Evolutionary conservation across 2,329 filamentous ascomycete species (phyloP), one percentile per base, ranked within the genome.

Genomic region (Beauveria caledonica): DNA sequence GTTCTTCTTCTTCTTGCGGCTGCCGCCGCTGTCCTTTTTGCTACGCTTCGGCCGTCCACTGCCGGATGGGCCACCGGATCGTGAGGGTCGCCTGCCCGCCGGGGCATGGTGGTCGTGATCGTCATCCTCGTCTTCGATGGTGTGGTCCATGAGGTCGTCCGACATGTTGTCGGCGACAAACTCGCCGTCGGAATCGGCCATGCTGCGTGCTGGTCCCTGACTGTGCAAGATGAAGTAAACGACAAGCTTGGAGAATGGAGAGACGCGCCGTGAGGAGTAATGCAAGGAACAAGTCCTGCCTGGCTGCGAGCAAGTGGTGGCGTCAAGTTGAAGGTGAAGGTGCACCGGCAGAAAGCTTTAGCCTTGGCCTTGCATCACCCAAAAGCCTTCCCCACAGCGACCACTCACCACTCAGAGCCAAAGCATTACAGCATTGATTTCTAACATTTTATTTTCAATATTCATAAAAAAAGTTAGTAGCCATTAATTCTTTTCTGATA

Each of bases 111-210:
- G 64, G 51, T 52, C 57, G 57, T 57, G 36, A 21, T 56, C 61
- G 45, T 62, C 61, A 63, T 63, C 67, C 56, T 73, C 74, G 55
- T 76, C 72, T 58, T 73, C 76, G 64, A 78, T 74, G 48, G 74
- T 76, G 66, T 80, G 76, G 66, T 78, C 77, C 63, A 78, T 75
- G 62, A 85, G 78, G 64, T 87, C 86, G 67, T 87, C 86, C 25
- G 85, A 87, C 70, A 79, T 77, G 67, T 82, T 82, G 62, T 84
- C 81, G 65, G 72, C 82, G 63, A 87, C 80, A 70, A 84, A 89
- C 65, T 89, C 86, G 72, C 84, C 87, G 69, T 90, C 87, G 19
- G 86, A 89, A 73, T 89, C 86, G 60, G 86, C 85, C 87, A 90
- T 90, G 64, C 63, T 63, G 62, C 53, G 21, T n/a, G 45, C 3